A percentile compares a stretch with the other conserved stretches of the same genome.
Conservation (phyloP, 495 filamentous ascomycete species). For the Penicillium egyptiacum region DNA sequence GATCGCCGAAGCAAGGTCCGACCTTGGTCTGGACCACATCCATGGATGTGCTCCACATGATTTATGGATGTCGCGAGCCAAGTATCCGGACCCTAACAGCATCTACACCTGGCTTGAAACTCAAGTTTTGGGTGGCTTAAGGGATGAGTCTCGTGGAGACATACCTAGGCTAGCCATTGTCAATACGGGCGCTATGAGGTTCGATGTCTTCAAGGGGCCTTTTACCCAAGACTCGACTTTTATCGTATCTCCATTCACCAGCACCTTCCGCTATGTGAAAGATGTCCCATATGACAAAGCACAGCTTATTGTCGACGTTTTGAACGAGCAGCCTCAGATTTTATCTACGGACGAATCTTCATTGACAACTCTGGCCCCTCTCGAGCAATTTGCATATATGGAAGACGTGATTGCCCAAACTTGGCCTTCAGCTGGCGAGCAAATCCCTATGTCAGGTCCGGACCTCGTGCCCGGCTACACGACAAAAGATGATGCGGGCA, state of each 20-base stretch:
- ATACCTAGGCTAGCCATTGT: constrained; percentile 67
- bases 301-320: constrained; percentile 62
- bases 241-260: constrained; percentile 86
- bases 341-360: constrained; percentile 28
- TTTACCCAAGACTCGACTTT: constrained; percentile 86
- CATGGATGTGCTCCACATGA: constrained; percentile 83
- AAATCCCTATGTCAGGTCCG: constrained; percentile 28
- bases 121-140: constrained; percentile 65
- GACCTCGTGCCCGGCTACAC: constrained; percentile 75
- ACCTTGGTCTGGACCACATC: constrained; percentile 67
- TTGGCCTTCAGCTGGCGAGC: constrained; percentile 7
- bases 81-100: constrained; percentile 67
- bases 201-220: constrained; percentile 89
- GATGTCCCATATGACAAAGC: constrained; percentile 78
- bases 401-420: constrained; percentile 12
- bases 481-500: constrained; percentile 78
- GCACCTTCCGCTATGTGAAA: constrained; percentile 71
- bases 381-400: constrained; percentile 35
- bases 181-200: constrained; percentile 89
- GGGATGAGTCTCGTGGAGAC: constrained; percentile 47
- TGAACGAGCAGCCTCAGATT: constrained; percentile 71
- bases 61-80: constrained; percentile 74
- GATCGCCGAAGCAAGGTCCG: constrained; percentile 68
- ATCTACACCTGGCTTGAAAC: constrained; percentile 80
- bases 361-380: constrained; percentile 33